Base-by-base conservation (phyloP, 345 rosid species). In the Reutealis trisperma region DNA sequence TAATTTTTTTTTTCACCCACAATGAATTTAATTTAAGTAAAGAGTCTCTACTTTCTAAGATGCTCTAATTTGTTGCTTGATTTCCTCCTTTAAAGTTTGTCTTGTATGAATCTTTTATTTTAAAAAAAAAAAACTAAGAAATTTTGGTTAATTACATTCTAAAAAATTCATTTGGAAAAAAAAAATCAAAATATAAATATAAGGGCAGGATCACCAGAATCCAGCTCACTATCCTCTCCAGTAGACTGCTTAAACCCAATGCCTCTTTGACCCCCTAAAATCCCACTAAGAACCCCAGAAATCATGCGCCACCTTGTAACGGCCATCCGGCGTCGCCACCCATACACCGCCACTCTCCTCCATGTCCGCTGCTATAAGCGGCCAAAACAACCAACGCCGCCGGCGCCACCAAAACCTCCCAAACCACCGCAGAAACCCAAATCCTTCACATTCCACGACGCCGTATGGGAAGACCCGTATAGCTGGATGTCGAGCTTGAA, bases 381-480 rank as follows among this genome's bases (percentile, higher is more conserved):
- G 67, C 88, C 79, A 0, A 88, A 86, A 71, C 76, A 75, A 15
- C 80, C 87, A 45, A 73, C 78, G 0, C 83, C 91, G 6, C 85
- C 88, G 41, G 81, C 93, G 22, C 94, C 92, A 14, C 98, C 98
- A 21, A 70, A 80, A 25, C 89, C 96, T 49, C 98, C 99, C 1
- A 87, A 89, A 49, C 96, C 98, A 19, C 98, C 97, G 63, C 88
- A 87, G 76, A 96, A 92, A 86, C 94, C 96, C 16, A 89, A 89
- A 81, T 75, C 83, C 41, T 91, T 88, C 88, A 86, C 90, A 21
- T 84, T 90, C 81, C 94, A 90, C 66, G 94, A 86, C 81, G 85
- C 58, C 49, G 86, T 91, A 18, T 96, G 98, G 99, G 94, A 93
- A 78, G 99, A 96, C 79, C 89, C 92, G 27, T 96, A 96, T 88